A percentile compares a stretch with the other conserved stretches of the same genome.
These are phyloP conservation scores for Zymoseptoria pseudotritici DNA, from an alignment of 2,329 filamentous ascomycete species.

Conservation along the genomic window DNA sequence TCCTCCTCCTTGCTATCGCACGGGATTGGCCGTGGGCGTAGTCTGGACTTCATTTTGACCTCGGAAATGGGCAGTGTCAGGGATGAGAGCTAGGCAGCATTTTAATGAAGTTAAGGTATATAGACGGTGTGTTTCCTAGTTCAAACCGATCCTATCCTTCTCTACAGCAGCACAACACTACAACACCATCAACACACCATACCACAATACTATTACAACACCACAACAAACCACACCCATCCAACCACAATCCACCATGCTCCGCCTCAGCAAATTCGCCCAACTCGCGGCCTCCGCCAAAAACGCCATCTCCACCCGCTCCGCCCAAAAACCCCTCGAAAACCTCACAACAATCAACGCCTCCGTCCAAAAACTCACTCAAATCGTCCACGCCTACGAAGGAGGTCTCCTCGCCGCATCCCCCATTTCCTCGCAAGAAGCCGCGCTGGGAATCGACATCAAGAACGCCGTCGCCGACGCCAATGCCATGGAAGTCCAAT, in stretches of 20 bases:
- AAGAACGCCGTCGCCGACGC: constrained; percentile 17
- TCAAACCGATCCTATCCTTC: neutral
- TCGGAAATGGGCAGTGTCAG: neutral
- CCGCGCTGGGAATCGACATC: constrained; percentile 12
- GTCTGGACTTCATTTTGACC: neutral
- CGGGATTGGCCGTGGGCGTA: neutral
- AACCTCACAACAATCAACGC: constrained; percentile 18
- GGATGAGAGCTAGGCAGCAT: neutral
- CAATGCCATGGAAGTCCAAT: constrained; percentile 11
- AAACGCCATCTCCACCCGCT: constrained; percentile 12
- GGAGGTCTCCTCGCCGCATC: constrained; percentile 18
- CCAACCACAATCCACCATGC: constrained; percentile 26
- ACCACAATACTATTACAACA: neutral
- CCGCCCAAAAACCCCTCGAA: constrained; percentile 10
- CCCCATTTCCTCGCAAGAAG: constrained; percentile 17
- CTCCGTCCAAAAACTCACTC: constrained; percentile 12
- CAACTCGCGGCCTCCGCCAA: constrained; percentile 16
- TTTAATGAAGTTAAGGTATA: neutral
- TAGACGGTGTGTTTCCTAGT: neutral
- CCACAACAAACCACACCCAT: neutral
- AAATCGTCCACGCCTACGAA: constrained; percentile 8
- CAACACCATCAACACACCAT: neutral
- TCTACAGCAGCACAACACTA: neutral
- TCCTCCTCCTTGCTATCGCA: neutral
- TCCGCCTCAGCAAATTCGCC: constrained; percentile 16